Base-by-base conservation (phyloP, 805 yeast species). In the Zygotorulaspora sp. region DNA sequence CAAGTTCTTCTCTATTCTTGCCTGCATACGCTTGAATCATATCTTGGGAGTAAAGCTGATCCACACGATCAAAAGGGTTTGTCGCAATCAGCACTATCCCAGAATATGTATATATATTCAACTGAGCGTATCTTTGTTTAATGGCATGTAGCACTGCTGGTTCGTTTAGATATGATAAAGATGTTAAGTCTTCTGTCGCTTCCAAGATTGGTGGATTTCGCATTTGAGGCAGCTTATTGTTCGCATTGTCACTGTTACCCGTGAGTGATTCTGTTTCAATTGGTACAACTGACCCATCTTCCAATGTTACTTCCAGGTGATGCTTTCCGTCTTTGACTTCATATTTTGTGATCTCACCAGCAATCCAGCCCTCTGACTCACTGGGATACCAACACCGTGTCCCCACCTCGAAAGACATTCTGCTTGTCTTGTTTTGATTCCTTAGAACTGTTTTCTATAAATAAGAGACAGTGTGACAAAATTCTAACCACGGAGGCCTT, bases 81-180 rank as follows among this genome's bases (percentile, higher is more conserved):
- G 95, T 81, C 16, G 98, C 98, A 55, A 90, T 92, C 58, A 90
- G 75, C 33, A 90, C 98, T 46, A 90, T 92, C 61, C 98, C 98
- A 1, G 96, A 85, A 60, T 90, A 90, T 2, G 98, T 92, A 63
- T 90, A 90, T 44, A 90, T 90, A 58, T 81, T 84, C 53, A 89
- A 74, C 55, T 86, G 95, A 19, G 85, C 71, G 58, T 90, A 90
- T 50, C 98, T 78, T 45, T 84, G 77, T 57, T 78, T 83, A 59
- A 92, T 90, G 15, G 97, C 96, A 55, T 90, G 95, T 50, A 90
- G 72, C 34, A 90, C 97, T 1, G 97, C 94, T 2, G 98, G 98
- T 61, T 90, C 98, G 61, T 90, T 90, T 52, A 92, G 69, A 57
- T 90, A 89, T 1, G 97, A 88, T 37, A 90, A 72, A 31, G 88